Evolutionary conservation across 495 filamentous ascomycete species (phyloP).

Genomic region (Xylaria grammica): DNA sequence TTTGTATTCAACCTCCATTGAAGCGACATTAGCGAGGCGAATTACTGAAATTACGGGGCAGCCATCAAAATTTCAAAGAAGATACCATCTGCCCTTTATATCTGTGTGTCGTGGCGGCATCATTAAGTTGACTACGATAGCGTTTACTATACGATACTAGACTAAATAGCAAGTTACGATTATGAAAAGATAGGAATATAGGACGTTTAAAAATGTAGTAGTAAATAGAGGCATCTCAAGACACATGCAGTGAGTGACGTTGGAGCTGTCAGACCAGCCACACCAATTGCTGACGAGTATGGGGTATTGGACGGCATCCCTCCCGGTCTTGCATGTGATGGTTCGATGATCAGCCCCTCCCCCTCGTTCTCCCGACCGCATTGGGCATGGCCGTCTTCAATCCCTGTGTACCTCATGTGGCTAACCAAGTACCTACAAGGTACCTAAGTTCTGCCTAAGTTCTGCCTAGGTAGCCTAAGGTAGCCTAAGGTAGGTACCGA

Average conservation of each 20-base stretch:
- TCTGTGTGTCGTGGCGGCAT: background rate
- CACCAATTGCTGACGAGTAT: too few species aligned
- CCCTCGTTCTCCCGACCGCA: background rate
- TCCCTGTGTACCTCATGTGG: background rate
- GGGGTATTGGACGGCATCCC: too few species aligned
- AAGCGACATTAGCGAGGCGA: conserved; percentile 34
- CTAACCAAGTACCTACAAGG: too few species aligned
- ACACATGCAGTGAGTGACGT: too few species aligned
- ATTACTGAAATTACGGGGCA: conserved; percentile 26
- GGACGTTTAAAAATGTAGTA: too few species aligned
- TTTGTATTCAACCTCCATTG: conserved; percentile 16
- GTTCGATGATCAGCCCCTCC: background rate
- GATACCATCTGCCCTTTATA: conserved; percentile 20
- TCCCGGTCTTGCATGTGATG: background rate
- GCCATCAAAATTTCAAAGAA: background rate
- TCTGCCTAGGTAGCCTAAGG: too few species aligned
- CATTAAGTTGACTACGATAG: background rate
- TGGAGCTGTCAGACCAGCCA: too few species aligned
- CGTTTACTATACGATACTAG: background rate
- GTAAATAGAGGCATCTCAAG: too few species aligned
- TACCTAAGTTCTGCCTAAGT: too few species aligned
- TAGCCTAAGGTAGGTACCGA: too few species aligned
- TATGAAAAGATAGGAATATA: too few species aligned
- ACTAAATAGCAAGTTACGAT: too few species aligned
- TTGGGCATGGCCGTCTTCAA: background rate